phyloP scores from a whole-genome alignment of 306 rosid species.

The Potentilla sterilis region DNA sequence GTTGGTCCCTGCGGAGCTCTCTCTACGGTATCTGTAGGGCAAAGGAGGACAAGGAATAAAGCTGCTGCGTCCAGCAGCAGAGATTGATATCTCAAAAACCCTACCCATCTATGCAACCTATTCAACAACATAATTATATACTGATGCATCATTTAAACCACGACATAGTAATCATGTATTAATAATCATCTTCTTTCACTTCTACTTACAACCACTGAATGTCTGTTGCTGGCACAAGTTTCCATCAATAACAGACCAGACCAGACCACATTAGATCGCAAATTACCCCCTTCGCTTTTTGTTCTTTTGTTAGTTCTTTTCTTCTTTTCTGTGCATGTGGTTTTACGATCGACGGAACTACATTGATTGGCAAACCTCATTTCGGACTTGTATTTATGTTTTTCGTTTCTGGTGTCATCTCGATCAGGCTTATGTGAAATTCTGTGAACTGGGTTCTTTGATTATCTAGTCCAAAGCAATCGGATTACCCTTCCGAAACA shows the following conservation, averaged over 20 bases:
- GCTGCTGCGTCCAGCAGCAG: constrained; percentile 21
- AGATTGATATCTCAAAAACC: constrained; percentile 8
- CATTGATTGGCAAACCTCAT: too few species aligned
- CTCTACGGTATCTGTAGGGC: constrained; percentile 40
- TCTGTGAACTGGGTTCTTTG: too few species aligned
- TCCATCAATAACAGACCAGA: constrained; percentile 26
- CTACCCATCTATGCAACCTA: constrained; percentile 41
- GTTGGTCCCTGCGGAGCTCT: constrained; percentile 47
- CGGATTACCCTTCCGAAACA: too few species aligned
- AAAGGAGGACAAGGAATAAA: constrained; percentile 73
- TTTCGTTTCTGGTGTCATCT: too few species aligned
- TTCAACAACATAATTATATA: constrained; percentile 47
- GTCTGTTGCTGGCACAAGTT: constrained; percentile 59
- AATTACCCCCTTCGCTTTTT: neutral
- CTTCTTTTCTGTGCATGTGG: neutral
- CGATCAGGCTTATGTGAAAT: too few species aligned
- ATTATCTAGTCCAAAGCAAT: too few species aligned
- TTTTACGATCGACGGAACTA: too few species aligned
- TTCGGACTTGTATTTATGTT: too few species aligned
- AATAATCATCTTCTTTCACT: constrained; percentile 79
- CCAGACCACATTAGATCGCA: neutral
- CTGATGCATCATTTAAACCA: constrained; percentile 51
- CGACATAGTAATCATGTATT: constrained; percentile 63
- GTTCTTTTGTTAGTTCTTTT: neutral
- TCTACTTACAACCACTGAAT: constrained; percentile 48